These are phyloP conservation scores for Peronosclerospora sorghi DNA, from an alignment of 352 stramenopile genomes.

Conservation along the genomic window DNA sequence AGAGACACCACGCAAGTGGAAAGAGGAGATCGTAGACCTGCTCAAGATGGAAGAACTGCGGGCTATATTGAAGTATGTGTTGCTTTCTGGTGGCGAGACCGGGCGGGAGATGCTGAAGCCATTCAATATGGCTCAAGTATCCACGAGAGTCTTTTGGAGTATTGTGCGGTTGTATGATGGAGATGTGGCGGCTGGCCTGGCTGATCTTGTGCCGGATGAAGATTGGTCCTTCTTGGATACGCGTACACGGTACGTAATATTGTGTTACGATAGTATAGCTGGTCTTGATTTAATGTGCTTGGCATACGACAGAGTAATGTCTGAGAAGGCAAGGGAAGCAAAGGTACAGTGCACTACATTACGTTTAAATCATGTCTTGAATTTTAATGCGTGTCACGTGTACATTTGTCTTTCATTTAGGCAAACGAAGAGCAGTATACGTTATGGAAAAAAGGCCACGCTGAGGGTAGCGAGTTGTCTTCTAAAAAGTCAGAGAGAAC, in stretches of 20 bases:
- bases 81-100: conserved; percentile 67
- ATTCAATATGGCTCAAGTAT: conserved; percentile 85
- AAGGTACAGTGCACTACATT: conserved; percentile 26
- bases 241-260: conserved; percentile 36
- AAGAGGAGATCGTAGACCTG: conserved; percentile 58
- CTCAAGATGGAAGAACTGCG: conserved; percentile 57
- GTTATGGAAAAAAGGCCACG: conserved; percentile 37
- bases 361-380: background rate
- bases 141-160: conserved; percentile 78
- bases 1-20: conserved; percentile 71
- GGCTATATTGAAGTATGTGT: conserved; percentile 72
- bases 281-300: conserved; percentile 1
- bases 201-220: conserved; percentile 60
- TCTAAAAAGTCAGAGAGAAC: conserved; percentile 2
- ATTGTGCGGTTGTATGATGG: conserved; percentile 70
- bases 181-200: conserved; percentile 51
- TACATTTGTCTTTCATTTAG: conserved; percentile 13
- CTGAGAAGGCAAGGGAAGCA: conserved; percentile 67
- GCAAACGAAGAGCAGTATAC: conserved; percentile 62
- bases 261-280: background rate
- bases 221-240: conserved; percentile 79
- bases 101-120: conserved; percentile 83
- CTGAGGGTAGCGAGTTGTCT: background rate
- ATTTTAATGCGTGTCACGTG: background rate
- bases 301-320: conserved; percentile 33